A percentile compares a stretch with the other conserved stretches of the same genome.
These are phyloP conservation scores for Hymenoscyphus linearis DNA, from an alignment of 2,329 filamentous ascomycete species.

Conservation along the genomic window DNA sequence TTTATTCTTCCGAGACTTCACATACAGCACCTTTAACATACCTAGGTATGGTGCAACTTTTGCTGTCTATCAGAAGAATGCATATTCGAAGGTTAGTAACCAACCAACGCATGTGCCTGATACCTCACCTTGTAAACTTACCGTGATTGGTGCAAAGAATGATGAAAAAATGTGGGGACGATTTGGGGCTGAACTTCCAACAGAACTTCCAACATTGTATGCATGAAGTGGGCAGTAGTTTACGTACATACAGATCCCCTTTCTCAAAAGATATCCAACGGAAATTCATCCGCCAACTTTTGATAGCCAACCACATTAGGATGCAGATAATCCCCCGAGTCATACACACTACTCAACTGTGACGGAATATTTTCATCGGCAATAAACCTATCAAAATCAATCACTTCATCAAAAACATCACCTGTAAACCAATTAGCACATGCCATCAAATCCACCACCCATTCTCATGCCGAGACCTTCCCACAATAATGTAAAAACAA, in stretches of 20 bases:
- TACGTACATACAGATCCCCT: neutral
- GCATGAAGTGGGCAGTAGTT: neutral
- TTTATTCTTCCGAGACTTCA: no score
- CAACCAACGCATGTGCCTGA: neutral
- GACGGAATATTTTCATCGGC: slow-evolving; percentile 44
- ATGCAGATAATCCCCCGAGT: slow-evolving; percentile 62
- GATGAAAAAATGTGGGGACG: neutral
- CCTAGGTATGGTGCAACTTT: no score
- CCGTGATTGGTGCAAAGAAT: no score
- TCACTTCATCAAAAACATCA: slow-evolving; percentile 48
- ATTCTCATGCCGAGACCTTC: neutral
- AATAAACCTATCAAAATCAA: slow-evolving; percentile 58
- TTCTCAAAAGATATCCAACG: slow-evolving; percentile 45
- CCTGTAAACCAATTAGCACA: neutral
- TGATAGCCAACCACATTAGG: slow-evolving; percentile 55
- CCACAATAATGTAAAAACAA: slow-evolving; percentile 15
- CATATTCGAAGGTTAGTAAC: neutral
- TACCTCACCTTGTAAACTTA: neutral
- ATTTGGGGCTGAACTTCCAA: no score
- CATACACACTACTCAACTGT: slow-evolving; percentile 45
- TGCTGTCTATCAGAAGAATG: no score
- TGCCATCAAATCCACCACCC: neutral
- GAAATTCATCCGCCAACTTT: slow-evolving; percentile 53
- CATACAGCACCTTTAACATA: no score
- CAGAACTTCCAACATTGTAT: no score